phyloP scores from a whole-genome alignment of 2,329 filamentous ascomycete species.

The Ophiostoma novo-ulmi region DNA sequence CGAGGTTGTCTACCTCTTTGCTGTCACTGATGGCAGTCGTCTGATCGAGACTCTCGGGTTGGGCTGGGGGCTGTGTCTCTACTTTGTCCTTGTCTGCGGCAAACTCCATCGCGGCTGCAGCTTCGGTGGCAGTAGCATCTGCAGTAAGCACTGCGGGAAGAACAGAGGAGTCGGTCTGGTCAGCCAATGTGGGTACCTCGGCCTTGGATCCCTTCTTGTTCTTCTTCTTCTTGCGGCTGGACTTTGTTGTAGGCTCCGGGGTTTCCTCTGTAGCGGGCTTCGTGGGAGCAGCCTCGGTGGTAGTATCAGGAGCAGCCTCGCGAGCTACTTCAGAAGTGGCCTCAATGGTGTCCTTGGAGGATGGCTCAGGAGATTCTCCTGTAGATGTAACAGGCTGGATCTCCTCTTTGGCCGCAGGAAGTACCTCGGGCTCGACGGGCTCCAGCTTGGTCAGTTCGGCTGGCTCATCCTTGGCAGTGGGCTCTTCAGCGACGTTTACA shows the following conservation, averaged over 20 bases:
- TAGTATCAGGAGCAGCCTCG: background rate
- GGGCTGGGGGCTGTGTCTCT: background rate
- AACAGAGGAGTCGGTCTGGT: background rate
- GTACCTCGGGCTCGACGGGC: background rate
- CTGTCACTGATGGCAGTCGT: background rate
- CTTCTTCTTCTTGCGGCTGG: constrained; percentile 9
- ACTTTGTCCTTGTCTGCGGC: background rate
- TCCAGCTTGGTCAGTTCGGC: background rate
- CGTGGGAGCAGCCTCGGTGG: background rate
- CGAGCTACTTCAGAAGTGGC: background rate
- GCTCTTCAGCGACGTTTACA: background rate
- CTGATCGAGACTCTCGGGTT: background rate
- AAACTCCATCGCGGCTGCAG: background rate
- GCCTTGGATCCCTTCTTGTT: constrained; percentile 2
- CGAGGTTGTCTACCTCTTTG: constrained; percentile 10
- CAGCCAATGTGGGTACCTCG: background rate
- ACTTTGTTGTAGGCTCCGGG: background rate
- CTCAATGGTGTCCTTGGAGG: background rate
- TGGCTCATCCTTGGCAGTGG: background rate
- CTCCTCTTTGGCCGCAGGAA: background rate
- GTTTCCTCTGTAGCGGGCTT: background rate
- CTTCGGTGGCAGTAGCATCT: background rate
- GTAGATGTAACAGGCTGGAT: background rate
- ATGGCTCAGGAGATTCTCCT: background rate
- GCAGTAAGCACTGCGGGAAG: background rate